Evolutionary conservation across 1,284 basidiomycete genomes (phyloP).

Genomic region (Mycosarcoma maydis): DNA sequence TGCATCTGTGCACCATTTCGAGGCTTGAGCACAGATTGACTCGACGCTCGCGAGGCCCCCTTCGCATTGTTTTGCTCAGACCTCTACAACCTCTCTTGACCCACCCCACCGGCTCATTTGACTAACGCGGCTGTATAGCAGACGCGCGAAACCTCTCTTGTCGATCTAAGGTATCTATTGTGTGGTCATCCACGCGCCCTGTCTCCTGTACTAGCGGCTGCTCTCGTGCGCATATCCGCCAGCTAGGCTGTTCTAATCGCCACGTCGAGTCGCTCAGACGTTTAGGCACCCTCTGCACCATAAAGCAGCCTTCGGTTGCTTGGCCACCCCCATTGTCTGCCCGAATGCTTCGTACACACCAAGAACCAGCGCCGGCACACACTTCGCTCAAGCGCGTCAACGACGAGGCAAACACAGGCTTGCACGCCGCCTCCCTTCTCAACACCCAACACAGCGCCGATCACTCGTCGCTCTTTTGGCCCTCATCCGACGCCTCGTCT

Average conservation of each 20-base stretch:
- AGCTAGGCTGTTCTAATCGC: neutral
- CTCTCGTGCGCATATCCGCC: neutral
- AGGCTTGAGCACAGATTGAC: neutral
- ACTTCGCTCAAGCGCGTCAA: slow-evolving; percentile 29
- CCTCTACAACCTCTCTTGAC: neutral
- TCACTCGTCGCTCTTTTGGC: slow-evolving; percentile 18
- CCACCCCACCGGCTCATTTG: neutral
- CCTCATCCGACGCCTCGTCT: slow-evolving; percentile 2
- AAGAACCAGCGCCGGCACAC: slow-evolving; percentile 27
- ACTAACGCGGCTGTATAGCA: neutral
- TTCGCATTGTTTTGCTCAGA: too few species aligned
- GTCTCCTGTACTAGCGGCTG: neutral
- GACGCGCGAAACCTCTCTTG: too few species aligned
- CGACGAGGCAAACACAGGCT: slow-evolving; percentile 3
- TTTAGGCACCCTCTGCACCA: slow-evolving; percentile 3
- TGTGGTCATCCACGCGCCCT: too few species aligned
- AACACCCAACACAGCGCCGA: neutral
- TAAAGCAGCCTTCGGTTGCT: slow-evolving; percentile 18
- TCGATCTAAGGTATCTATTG: too few species aligned
- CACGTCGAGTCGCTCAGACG: slow-evolving; percentile 10
- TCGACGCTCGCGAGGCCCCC: neutral
- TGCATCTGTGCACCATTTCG: neutral
- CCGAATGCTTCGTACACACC: slow-evolving; percentile 39
- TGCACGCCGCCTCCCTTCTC: neutral
- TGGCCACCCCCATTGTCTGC: slow-evolving; percentile 1